Conservation (phyloP, 1,284 basidiomycete genomes). For the Anthracocystis walkeri region DNA sequence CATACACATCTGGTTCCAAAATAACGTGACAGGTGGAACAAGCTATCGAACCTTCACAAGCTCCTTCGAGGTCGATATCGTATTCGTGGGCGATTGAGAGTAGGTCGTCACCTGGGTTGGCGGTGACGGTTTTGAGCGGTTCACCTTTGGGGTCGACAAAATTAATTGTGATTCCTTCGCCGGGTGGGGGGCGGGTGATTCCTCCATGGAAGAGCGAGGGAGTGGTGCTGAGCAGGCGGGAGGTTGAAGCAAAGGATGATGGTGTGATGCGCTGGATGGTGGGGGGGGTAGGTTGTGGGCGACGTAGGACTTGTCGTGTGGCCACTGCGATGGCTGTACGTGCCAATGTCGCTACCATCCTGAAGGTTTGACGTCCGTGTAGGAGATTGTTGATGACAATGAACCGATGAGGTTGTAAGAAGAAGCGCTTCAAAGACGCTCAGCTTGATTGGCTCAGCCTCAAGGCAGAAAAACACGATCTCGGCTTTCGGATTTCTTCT, state of each 20-base stretch:
- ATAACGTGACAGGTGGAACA: constrained; percentile 99
- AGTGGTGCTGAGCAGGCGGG: constrained; percentile 18
- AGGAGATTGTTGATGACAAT: neutral
- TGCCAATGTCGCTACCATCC: constrained; percentile 8
- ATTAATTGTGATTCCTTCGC: constrained; percentile 81
- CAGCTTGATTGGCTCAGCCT: constrained; percentile 15
- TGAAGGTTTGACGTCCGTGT: neutral
- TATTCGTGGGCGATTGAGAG: constrained; percentile 92
- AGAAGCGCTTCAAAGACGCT: neutral
- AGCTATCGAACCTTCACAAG: constrained; percentile 92
- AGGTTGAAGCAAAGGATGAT: neutral
- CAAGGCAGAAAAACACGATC: neutral
- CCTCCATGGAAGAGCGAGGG: constrained; percentile 70
- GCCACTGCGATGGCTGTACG: neutral
- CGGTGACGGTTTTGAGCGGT: constrained; percentile 87
- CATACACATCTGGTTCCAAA: constrained; percentile 83
- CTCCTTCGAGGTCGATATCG: constrained; percentile 97
- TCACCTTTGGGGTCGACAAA: constrained; percentile 90
- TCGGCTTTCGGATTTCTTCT: constrained; percentile 13
- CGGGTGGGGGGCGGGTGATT: constrained; percentile 74
- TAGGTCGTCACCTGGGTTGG: constrained; percentile 92
- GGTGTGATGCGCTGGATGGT: neutral
- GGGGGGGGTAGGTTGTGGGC: neutral
- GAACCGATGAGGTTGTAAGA: neutral
- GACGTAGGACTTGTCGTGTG: neutral